Evolutionary conservation across 805 yeast species (phyloP), one percentile per base, ranked within the genome.

Genomic region (Zygosaccharomyces bailii): DNA sequence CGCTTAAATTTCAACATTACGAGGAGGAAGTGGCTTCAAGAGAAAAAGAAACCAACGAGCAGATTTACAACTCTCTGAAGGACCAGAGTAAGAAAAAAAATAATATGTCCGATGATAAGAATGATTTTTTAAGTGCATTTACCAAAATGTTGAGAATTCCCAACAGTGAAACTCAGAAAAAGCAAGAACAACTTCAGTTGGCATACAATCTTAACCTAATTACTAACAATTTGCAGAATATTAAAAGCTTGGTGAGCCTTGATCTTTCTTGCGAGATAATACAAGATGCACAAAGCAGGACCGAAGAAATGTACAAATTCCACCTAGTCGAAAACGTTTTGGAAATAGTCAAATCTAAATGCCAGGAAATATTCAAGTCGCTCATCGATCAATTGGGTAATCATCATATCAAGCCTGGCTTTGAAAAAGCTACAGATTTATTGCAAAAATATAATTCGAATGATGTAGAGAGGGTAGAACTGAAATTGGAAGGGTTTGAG

Each of bases 341-440:
- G 52, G 68, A 4, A 52, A 65, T 46, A 49, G 65, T 42, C 32
- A 59, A 51, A 45, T 47, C 37, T 27, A 56, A 51, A 42, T 67
- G 79, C 45, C 79, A 81, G 57, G 77, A 75, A n/a, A 71, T 89
- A 1, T 91, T 88, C 58, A 79, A 82, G 13, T 78, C 76, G 27
- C 74, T 85, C 39, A 65, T 91, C 5, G 75, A 74, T 1, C 68
- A 78, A 4, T 68, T 91, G 11, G 84, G 90, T 9, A 72, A 72
- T 13, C 70, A 76, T n/a, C 98, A 93, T 64, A 72, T 93, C n/a
- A 75, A 76, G 50, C 80, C 80, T 0, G 98, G 97, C 0, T 93
- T 93, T 61, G 81, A 80, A 32, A 84, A 80, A 54, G 97, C 98
- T 0, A 70, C 90, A 41, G 69, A 66, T 1, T 76, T 89, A 42